Evolutionary conservation across 176 grass and related monocot species (phyloP).

Genomic region (Paspalum notatum): DNA sequence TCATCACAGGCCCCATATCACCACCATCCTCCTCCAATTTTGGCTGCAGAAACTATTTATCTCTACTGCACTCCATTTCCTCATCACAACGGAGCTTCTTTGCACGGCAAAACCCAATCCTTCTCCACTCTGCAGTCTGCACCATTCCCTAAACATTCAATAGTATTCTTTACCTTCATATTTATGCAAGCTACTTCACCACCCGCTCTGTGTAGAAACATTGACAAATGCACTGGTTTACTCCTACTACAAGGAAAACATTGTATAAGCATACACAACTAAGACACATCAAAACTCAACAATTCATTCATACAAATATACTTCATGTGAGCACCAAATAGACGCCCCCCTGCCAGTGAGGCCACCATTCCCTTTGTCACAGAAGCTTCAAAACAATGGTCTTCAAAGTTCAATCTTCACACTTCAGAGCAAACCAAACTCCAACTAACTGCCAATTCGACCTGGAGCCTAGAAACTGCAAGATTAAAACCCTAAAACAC

Average conservation of each 20-base stretch:
- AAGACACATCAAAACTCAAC: not conserved
- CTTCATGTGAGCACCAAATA: not conserved
- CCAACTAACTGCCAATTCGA: not conserved
- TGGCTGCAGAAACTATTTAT: not conserved
- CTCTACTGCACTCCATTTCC: not conserved
- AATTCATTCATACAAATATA: not conserved
- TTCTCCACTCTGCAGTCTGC: not conserved
- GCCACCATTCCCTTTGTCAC: not conserved
- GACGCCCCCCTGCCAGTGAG: not conserved
- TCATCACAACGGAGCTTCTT: not conserved
- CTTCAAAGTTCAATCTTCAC: not conserved
- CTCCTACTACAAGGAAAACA: not conserved
- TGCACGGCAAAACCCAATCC: not conserved
- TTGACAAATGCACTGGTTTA: not conserved
- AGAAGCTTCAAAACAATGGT: not conserved
- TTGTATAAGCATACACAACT: not conserved
- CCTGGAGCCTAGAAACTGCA: not conserved
- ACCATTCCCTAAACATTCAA: not conserved
- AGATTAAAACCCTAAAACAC: not conserved
- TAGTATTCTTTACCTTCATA: not conserved
- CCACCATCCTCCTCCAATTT: not conserved
- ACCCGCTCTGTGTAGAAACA: not conserved
- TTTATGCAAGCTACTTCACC: not conserved
- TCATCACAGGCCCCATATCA: not conserved
- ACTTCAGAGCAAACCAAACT: not conserved